These are phyloP conservation scores for Eragrostis curvula DNA, from an alignment of 176 grass and related monocot genomes.

Conservation along the genomic window DNA sequence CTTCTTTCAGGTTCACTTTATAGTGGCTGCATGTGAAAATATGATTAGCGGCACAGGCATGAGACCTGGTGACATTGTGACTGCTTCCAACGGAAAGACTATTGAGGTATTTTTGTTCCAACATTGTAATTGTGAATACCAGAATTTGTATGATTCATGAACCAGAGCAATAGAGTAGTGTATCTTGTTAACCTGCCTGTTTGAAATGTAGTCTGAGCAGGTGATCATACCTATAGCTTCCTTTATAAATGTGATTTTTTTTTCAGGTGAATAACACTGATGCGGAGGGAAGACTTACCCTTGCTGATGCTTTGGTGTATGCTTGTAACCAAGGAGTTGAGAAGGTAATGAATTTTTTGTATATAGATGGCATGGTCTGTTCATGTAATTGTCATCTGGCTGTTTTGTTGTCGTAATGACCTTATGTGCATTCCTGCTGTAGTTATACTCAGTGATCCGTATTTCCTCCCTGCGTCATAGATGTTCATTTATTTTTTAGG, in stretches of 20 bases:
- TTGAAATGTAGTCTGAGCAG: not conserved
- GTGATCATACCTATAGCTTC: not conserved
- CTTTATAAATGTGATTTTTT: slow-evolving; percentile 12
- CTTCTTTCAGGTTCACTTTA: slow-evolving; percentile 85
- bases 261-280: slow-evolving; percentile 97
- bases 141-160: not conserved
- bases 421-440: not conserved
- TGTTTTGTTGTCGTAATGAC: not conserved
- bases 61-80: slow-evolving; percentile 97
- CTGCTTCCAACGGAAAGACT: slow-evolving; percentile 96
- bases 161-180: not conserved
- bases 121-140: not conserved
- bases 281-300: slow-evolving; percentile 97
- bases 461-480: not conserved
- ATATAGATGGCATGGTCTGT: not conserved
- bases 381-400: not conserved
- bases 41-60: slow-evolving; percentile 99
- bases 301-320: slow-evolving; percentile 94
- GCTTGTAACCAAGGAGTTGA: slow-evolving; percentile 97
- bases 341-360: slow-evolving; percentile 60
- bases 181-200: slow-evolving; percentile 1
- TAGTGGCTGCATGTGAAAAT: slow-evolving; percentile 98
- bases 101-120: slow-evolving; percentile 72
- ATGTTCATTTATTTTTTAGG: not conserved
- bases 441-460: not conserved